Percentiles rank a stretch among this genome's conserved stretches.
These are phyloP conservation scores for Xylaria sp. DNA, from an alignment of 2,329 filamentous ascomycete genomes.

Conservation along the genomic window DNA sequence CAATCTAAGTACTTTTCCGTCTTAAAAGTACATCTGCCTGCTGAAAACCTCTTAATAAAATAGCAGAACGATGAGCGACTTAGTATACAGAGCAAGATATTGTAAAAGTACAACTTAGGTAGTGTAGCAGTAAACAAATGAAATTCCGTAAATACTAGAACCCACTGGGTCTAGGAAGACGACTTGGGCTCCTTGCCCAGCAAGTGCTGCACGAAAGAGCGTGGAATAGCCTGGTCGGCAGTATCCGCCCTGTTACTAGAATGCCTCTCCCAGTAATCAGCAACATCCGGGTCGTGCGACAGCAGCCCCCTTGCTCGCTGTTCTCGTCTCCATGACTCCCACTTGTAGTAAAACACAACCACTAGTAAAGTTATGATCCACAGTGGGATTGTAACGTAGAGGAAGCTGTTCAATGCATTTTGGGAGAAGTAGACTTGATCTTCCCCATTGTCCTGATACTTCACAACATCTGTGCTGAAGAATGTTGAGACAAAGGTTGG, in stretches of 20 bases:
- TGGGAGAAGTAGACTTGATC: conserved; percentile 30
- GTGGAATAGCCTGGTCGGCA: not conserved
- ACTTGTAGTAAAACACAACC: conserved; percentile 26
- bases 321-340: conserved; percentile 31
- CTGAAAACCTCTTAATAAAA: not conserved
- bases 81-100: not conserved
- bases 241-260: conserved; percentile 6
- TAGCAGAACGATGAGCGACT: not conserved
- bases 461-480: conserved; percentile 46
- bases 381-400: conserved; percentile 31
- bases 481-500: conserved; percentile 55
- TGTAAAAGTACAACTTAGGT: not conserved
- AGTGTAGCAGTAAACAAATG: not conserved
- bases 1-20: not conserved
- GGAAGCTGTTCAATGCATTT: conserved; percentile 24
- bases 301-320: conserved; percentile 19
- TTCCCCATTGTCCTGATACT: conserved; percentile 30
- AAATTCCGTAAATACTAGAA: not conserved
- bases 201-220: conserved; percentile 22
- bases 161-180: conserved; percentile 6
- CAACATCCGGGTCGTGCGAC: conserved; percentile 22
- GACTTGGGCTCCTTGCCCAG: conserved; percentile 23
- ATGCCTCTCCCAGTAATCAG: conserved; percentile 27
- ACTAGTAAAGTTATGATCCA: conserved; percentile 24
- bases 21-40: not conserved